Conservation (phyloP, 768 basidiomycete genomes). For the Glaciozyma antarctica region DNA sequence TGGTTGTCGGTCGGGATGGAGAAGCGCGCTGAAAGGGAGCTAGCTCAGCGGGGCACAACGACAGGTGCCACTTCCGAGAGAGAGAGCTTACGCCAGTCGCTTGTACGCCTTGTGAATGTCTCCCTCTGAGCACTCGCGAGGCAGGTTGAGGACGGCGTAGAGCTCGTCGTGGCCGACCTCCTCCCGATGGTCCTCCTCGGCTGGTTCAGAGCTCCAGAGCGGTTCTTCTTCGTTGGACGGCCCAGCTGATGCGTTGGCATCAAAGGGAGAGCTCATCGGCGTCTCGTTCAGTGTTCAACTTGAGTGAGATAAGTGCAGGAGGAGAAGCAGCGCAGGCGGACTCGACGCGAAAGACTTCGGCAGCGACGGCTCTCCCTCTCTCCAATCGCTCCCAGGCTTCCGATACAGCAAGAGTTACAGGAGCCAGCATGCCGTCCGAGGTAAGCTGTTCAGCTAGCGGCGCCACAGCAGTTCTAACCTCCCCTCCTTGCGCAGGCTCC, state of each 20-base stretch:
- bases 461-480: background rate
- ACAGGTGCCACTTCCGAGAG: too few species aligned
- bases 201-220: slow-evolving; percentile 7
- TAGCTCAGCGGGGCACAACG: background rate
- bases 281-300: too few species aligned
- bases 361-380: too few species aligned
- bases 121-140: slow-evolving; percentile 52
- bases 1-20: slow-evolving; percentile 76
- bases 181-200: background rate
- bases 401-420: too few species aligned
- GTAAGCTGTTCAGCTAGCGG: background rate
- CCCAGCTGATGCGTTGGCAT: too few species aligned
- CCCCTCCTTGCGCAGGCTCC: background rate
- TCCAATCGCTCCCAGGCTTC: too few species aligned
- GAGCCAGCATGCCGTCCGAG: background rate
- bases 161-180: slow-evolving; percentile 5
- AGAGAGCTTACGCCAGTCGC: slow-evolving; percentile 47
- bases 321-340: too few species aligned
- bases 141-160: slow-evolving; percentile 53
- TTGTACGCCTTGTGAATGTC: slow-evolving; percentile 69
- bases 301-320: too few species aligned
- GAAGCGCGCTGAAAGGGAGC: slow-evolving; percentile 44
- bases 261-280: too few species aligned
- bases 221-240: slow-evolving; percentile 15
- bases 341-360: too few species aligned